These are phyloP conservation scores for Pythium guiyangense DNA, from an alignment of 352 stramenopile species.

Conservation along the genomic window DNA sequence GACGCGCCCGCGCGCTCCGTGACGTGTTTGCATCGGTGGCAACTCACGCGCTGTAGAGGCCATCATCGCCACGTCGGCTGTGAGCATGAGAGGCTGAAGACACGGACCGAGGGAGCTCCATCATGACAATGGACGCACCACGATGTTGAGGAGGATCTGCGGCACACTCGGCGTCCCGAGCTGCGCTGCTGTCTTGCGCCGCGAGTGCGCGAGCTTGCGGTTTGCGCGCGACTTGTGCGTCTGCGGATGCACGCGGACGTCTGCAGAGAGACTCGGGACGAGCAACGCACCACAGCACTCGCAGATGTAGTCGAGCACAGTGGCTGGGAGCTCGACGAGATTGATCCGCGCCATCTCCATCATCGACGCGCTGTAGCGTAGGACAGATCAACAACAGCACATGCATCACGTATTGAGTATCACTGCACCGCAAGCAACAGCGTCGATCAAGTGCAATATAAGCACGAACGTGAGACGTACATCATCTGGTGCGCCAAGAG, in stretches of 20 bases:
- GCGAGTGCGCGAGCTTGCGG: constrained; percentile 38
- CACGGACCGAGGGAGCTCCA: background rate
- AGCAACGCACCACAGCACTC: constrained; percentile 53
- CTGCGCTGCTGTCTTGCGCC: constrained; percentile 13
- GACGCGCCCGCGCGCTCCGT: constrained; percentile 43
- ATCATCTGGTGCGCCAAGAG: constrained; percentile 49
- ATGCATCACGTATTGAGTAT: too few relatives aligned
- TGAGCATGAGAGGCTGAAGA: background rate
- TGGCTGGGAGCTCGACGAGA: constrained; percentile 28
- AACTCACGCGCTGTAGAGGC: constrained; percentile 34
- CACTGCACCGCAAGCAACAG: background rate
- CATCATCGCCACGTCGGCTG: background rate
- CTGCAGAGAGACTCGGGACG: constrained; percentile 51
- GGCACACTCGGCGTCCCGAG: constrained; percentile 8
- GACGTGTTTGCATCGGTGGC: constrained; percentile 47
- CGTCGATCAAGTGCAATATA: background rate
- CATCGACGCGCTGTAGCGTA: constrained; percentile 34
- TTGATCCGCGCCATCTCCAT: constrained; percentile 38
- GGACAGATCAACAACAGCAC: background rate
- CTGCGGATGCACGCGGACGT: constrained; percentile 47
- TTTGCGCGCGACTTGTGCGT: constrained; percentile 32
- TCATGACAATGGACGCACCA: constrained; percentile 17
- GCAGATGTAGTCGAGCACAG: constrained; percentile 65
- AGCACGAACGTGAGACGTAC: constrained; percentile 16
- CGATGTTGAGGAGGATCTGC: constrained; percentile 27